Base-by-base conservation (phyloP, 768 basidiomycete species). In the Macrolepiota fuliginosa region DNA sequence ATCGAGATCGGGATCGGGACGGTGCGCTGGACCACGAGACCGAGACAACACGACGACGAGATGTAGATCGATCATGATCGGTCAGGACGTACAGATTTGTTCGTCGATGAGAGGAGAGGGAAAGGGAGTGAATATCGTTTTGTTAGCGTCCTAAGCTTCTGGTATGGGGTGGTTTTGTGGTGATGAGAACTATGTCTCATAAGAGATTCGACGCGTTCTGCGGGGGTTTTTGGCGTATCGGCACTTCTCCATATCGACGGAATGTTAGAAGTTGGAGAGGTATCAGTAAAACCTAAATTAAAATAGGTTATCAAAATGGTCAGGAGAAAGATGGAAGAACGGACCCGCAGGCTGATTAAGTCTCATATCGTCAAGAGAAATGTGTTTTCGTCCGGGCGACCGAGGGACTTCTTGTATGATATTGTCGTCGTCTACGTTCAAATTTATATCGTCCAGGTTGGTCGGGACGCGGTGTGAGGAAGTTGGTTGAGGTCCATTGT, bases 231-330 rank as follows among this genome's bases (percentile, higher is more conserved):
- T 3, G 72, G 73, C 12, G 71, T 67, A 63, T 83, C 82, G 3
- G 73, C 72, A 62, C 80, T 74, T 56, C 79, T 72, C 84, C 83
- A 84, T 65, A 82, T 77, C 1, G 82, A 81, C 0, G 84, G 82
- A 17, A 84, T 77, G 12, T 65, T 61, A 37, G 45, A 36, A 19
- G 54, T 54, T 27, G 60, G 45, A 10, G 52, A 61, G 32, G 50
- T 25, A 22, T 36, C 35, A 5, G 35, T 19, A 27, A 45, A 46
- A 6, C 35, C 60, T 61, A 42, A 13, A 52, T 25, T 24, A 3
- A 13, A 46, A 45, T 3, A 39, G 4, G 40, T 42, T 6, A 52
- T 36, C 12, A 29, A 1, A 52, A 11, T 25, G 5, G 6, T 11
- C n/a, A n/a, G n/a, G 24, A 35, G 25, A 19, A 15, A 35, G 22